Percentiles rank a stretch among this genome's conserved stretches.
Evolutionary conservation across 2,329 filamentous ascomycete genomes (phyloP).

Genomic region (Magnaporthales sp.): DNA sequence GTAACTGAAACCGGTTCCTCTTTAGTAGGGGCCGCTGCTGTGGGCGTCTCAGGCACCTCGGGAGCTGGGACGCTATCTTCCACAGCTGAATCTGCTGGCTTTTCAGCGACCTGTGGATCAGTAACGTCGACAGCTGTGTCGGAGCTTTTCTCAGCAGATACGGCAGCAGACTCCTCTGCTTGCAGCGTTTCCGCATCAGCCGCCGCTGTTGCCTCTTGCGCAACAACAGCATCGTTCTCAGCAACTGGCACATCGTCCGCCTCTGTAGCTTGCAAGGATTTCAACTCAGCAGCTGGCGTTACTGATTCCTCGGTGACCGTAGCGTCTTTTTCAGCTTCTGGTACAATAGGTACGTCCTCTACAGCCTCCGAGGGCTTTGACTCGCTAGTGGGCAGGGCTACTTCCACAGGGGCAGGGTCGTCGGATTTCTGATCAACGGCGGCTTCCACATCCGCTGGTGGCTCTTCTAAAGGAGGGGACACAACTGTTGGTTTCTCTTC

Average conservation of each 20-base stretch:
- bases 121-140: not conserved
- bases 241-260: not conserved
- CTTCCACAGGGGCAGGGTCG: constrained; percentile 4
- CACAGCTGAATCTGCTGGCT: not conserved
- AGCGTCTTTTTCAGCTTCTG: not conserved
- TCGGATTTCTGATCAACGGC: not conserved
- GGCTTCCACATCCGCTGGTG: not conserved
- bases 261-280: not conserved
- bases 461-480: not conserved
- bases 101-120: not conserved
- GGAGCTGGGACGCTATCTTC: not conserved
- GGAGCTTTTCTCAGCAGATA: not conserved
- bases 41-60: not conserved
- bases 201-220: not conserved
- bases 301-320: not conserved
- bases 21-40: too few relatives aligned
- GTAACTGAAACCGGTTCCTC: not conserved
- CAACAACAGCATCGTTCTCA: not conserved
- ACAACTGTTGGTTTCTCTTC: not conserved
- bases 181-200: not conserved
- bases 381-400: constrained; percentile 7
- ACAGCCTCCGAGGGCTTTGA: constrained; percentile 1
- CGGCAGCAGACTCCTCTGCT: not conserved
- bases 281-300: not conserved
- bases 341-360: not conserved